phyloP scores from a whole-genome alignment of 805 yeast genomes.

The Lipomyces spencermartinsiae region DNA sequence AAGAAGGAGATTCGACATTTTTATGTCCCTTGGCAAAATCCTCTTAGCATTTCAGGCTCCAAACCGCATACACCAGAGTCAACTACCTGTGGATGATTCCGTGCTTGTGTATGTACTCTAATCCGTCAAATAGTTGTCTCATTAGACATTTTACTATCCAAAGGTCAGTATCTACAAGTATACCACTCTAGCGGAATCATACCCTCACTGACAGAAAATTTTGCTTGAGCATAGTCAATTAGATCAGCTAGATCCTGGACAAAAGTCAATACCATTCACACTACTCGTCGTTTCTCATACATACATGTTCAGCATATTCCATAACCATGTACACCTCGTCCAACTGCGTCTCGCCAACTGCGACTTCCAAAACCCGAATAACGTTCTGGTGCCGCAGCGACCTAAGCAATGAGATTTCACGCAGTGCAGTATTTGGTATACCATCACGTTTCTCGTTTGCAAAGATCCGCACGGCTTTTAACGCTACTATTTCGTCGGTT shows the following conservation, averaged over 20 bases:
- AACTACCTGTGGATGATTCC: conserved; percentile 30
- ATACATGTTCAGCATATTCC: conserved; percentile 79
- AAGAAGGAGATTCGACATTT: conserved; percentile 35
- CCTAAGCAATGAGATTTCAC: conserved; percentile 86
- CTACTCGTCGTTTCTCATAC: not conserved
- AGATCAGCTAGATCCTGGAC: conserved; percentile 33
- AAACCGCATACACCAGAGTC: not conserved
- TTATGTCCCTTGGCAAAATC: conserved; percentile 22
- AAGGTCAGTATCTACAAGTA: not conserved
- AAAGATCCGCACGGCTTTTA: conserved; percentile 81
- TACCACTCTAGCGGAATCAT: not conserved
- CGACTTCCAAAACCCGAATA: conserved; percentile 80
- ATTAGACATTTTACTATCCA: conserved; percentile 30
- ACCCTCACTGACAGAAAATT: conserved; percentile 32
- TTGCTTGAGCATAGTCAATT: conserved; percentile 22
- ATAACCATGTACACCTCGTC: conserved; percentile 79
- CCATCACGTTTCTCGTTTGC: conserved; percentile 76
- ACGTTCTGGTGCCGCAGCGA: conserved; percentile 79
- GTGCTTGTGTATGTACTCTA: conserved; percentile 28
- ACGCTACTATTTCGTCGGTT: conserved; percentile 74
- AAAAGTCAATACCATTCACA: not conserved
- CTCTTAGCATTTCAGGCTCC: not conserved
- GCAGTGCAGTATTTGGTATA: conserved; percentile 89
- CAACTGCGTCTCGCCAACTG: conserved; percentile 69
- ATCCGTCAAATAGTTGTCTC: conserved; percentile 32